Evolutionary conservation across 108 stramenopile genomes (phyloP), one percentile per base, ranked within the genome.

Genomic region (Epithemia pelagica): DNA sequence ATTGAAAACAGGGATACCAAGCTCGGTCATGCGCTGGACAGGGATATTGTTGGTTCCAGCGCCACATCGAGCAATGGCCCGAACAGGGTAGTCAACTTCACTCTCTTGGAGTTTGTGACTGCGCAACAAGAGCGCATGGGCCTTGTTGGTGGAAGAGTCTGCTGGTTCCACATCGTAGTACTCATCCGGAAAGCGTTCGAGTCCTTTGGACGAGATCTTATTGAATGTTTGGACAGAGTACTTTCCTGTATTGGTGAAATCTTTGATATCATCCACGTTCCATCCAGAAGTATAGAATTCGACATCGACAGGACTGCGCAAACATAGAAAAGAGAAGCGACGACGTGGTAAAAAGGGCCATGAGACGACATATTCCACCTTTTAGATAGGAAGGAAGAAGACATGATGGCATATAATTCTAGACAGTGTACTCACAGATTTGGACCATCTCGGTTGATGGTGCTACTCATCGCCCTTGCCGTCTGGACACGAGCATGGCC

Each of bases 1-100:
- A 67, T 94, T 94, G 74, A 94, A 88, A 24, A 94, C 92, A 23
- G 87, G 87, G 32, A 94, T 87, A 33, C 92, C 92, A 3, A 84
- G 66, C 70, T 89, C 83, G 15, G 87, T 87, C 76, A 85, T 85
- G 30, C 87, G 85, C 19, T 84, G 58, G 26, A 90, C 84, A 28
- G 88, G 77, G 32, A 81, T 74, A 69, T 81, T 83, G 80, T 94
- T 88, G 63, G 87, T 86, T 46, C 92, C 92, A 28, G 86, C 85
- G 10, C 92, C 92, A 66, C 86, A 87, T 65, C 82, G 76, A 54
- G 85, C 92, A 67, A 94, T 88, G 62, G 74, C 74, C 33, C 88
- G 78, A 29, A 76, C 74, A 21, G 80, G 62, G 21, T 60, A 30
- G 21, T 58, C 74, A 15, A 89, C 81, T 59, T 89, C 80, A 20